phyloP scores from a whole-genome alignment of 805 yeast species.

The Yarrowia yakushimensis region DNA sequence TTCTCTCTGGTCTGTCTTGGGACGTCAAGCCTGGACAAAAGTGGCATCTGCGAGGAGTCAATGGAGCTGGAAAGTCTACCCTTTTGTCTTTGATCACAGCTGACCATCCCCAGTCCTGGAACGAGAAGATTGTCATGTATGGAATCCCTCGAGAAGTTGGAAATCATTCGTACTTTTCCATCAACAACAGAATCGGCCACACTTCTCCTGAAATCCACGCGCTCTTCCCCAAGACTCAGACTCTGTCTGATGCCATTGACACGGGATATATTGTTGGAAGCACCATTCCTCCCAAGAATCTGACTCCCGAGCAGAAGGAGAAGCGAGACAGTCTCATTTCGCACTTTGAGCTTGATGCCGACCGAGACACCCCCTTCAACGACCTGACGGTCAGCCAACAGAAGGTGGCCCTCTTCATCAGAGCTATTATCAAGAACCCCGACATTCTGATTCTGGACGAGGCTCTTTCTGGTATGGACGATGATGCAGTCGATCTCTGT shows the following conservation, averaged over 20 bases:
- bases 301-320: constrained; percentile 41
- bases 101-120: constrained; percentile 98
- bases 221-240: constrained; percentile 59
- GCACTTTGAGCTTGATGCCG: constrained; percentile 45
- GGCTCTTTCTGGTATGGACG: constrained; percentile 88
- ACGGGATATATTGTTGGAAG: constrained; percentile 77
- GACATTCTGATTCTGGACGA: constrained; percentile 80
- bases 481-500: constrained; percentile 53
- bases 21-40: constrained; percentile 63
- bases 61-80: constrained; percentile 94
- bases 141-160: constrained; percentile 75
- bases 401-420: constrained; percentile 67
- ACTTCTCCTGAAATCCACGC: constrained; percentile 92
- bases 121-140: constrained; percentile 56
- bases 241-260: constrained; percentile 55
- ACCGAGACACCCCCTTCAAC: constrained; percentile 44
- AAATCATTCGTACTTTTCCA: constrained; percentile 66
- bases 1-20: constrained; percentile 64
- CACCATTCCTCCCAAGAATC: constrained; percentile 47
- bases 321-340: constrained; percentile 47
- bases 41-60: constrained; percentile 87
- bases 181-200: constrained; percentile 76
- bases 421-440: constrained; percentile 79
- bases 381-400: constrained; percentile 68
- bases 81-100: constrained; percentile 78